Percentiles rank a stretch among this genome's conserved stretches.
Evolutionary conservation across 805 yeast species (phyloP).

Genomic region (Saturnispora quitensis): DNA sequence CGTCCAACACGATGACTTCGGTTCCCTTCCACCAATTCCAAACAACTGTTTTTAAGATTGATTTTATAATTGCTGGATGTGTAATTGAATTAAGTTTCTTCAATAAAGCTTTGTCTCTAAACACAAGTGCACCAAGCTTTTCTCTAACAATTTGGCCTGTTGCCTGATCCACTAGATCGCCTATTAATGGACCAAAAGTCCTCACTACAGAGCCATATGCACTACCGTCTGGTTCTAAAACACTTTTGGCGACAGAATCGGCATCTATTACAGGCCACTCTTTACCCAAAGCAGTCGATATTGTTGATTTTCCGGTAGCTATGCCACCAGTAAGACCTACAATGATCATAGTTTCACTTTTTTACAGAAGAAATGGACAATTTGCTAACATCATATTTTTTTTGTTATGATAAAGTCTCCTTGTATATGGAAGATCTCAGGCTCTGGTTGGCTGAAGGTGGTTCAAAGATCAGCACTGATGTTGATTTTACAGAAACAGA

Average conservation of each 20-base stretch:
- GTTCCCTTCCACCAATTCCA: slow-evolving; percentile 49
- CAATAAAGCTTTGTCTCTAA: slow-evolving; percentile 48
- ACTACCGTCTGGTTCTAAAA: slow-evolving; percentile 69
- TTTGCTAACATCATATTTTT: not conserved
- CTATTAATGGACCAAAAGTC: slow-evolving; percentile 43
- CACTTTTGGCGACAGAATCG: slow-evolving; percentile 77
- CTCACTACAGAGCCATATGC: slow-evolving; percentile 61
- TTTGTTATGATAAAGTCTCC: not conserved
- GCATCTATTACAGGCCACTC: slow-evolving; percentile 71
- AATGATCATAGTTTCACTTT: slow-evolving; percentile 52
- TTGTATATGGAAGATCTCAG: not conserved
- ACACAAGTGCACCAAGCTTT: slow-evolving; percentile 70
- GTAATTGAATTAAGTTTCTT: slow-evolving; percentile 60
- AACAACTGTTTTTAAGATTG: slow-evolving; percentile 50
- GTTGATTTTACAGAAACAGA: slow-evolving; percentile 34
- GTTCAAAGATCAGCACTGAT: slow-evolving; percentile 6
- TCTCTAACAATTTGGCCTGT: slow-evolving; percentile 57
- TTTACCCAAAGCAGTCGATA: slow-evolving; percentile 48
- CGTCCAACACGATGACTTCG: slow-evolving; percentile 67
- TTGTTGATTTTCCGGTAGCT: slow-evolving; percentile 95
- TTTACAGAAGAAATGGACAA: not conserved
- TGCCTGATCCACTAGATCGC: slow-evolving; percentile 35
- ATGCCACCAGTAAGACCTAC: slow-evolving; percentile 98
- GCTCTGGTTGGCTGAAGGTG: not conserved
- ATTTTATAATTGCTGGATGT: slow-evolving; percentile 78